phyloP scores from a whole-genome alignment of 495 filamentous ascomycete genomes.

The Penicillium lividum region DNA sequence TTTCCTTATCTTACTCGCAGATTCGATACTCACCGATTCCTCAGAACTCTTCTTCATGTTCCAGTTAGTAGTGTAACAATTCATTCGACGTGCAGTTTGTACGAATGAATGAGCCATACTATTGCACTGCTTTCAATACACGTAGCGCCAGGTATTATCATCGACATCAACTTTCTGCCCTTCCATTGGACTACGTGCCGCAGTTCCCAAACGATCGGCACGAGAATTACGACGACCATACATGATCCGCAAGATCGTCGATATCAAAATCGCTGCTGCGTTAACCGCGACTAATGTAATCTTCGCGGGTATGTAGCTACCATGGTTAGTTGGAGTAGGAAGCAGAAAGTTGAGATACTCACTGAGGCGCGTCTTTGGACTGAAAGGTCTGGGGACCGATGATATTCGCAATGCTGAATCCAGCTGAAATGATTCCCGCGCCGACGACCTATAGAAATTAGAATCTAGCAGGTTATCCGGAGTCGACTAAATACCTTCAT shows the following conservation, averaged over 20 bases:
- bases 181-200: slow-evolving; percentile 24
- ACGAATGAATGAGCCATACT: not conserved
- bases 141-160: slow-evolving; percentile 32
- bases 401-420: slow-evolving; percentile 56
- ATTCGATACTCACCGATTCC: too few species aligned
- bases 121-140: slow-evolving; percentile 16
- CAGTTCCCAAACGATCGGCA: slow-evolving; percentile 20
- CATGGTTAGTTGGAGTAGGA: not conserved
- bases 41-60: too few species aligned
- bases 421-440: slow-evolving; percentile 42
- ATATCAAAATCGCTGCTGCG: slow-evolving; percentile 41
- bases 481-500: slow-evolving; percentile 35
- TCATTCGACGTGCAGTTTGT: not conserved
- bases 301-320: slow-evolving; percentile 55
- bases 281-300: slow-evolving; percentile 55
- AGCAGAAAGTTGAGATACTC: slow-evolving; percentile 1
- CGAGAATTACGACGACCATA: slow-evolving; percentile 35
- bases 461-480: not conserved
- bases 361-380: slow-evolving; percentile 49
- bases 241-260: slow-evolving; percentile 37
- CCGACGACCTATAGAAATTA: slow-evolving; percentile 21
- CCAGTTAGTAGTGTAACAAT: not conserved
- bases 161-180: slow-evolving; percentile 9
- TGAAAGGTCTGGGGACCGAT: slow-evolving; percentile 61
- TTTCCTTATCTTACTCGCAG: too few species aligned